Conservation (phyloP, 2,329 filamentous ascomycete genomes). For the Aspergillus awamori region DNA sequence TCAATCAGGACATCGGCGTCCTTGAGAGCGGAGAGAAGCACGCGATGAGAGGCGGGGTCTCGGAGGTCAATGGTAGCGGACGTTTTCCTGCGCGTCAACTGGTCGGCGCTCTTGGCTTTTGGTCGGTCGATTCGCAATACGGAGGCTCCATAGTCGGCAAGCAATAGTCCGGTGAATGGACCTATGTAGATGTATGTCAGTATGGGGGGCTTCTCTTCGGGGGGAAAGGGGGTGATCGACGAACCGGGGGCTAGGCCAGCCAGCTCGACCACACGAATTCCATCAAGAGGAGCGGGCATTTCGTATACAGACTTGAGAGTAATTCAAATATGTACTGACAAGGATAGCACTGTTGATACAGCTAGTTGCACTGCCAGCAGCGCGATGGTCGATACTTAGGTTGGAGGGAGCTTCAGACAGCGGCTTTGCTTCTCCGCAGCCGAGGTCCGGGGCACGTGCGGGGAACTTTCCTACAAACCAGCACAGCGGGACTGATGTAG, state of each 20-base stretch:
- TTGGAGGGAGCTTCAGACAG: background rate
- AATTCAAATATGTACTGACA: background rate
- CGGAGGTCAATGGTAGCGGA: constrained; percentile 83
- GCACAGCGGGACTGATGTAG: too few relatives aligned
- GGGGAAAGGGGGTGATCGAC: constrained; percentile 9
- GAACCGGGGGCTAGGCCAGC: constrained; percentile 67
- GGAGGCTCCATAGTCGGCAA: constrained; percentile 85
- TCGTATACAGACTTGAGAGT: too few relatives aligned
- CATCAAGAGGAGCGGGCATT: constrained; percentile 52
- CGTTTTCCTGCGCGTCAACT: constrained; percentile 77
- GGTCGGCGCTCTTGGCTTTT: constrained; percentile 62
- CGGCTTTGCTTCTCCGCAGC: constrained; percentile 16
- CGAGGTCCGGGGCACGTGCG: constrained; percentile 30
- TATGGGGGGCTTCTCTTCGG: too few relatives aligned
- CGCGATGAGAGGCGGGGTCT: constrained; percentile 60
- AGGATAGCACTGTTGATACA: background rate
- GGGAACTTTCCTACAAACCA: constrained; percentile 15
- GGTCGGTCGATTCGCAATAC: constrained; percentile 82
- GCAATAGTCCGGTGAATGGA: constrained; percentile 84
- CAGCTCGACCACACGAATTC: constrained; percentile 67
- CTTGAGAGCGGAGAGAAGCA: constrained; percentile 68
- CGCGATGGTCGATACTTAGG: background rate
- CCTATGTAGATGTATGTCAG: constrained; percentile 52
- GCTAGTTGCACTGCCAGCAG: background rate
- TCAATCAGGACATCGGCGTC: constrained; percentile 82